These are phyloP conservation scores for Tagetes erecta DNA, from an alignment of 129 eudicot genomes.

Conservation along the genomic window DNA sequence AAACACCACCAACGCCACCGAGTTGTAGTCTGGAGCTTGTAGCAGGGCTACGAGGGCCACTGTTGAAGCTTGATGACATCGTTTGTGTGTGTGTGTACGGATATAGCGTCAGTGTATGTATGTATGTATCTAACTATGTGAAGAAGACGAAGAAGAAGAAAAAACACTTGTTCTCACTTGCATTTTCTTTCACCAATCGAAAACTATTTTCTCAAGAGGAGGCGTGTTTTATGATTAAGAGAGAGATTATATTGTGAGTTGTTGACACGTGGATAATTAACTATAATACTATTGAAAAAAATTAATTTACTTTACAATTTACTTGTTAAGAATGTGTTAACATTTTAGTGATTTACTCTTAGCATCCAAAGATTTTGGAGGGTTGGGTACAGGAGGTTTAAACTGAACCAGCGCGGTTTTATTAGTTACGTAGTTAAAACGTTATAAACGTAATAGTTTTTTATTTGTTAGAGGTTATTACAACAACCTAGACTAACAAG, in stretches of 20 bases:
- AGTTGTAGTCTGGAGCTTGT: constrained; percentile 61
- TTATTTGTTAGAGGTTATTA: no score
- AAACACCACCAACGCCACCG: constrained; percentile 48
- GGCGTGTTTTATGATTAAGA: constrained; percentile 26
- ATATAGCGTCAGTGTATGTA: constrained; percentile 26
- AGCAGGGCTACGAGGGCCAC: constrained; percentile 73
- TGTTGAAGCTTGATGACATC: constrained; percentile 65
- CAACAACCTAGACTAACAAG: no score
- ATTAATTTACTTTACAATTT: neutral
- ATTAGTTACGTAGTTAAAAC: no score
- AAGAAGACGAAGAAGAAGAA: neutral
- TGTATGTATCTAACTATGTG: constrained; percentile 17
- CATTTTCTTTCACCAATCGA: constrained; percentile 43
- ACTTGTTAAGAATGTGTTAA: no score
- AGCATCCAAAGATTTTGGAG: no score
- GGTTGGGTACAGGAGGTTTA: no score
- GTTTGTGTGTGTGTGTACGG: constrained; percentile 1
- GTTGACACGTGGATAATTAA: constrained; percentile 22
- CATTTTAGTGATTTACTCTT: no score
- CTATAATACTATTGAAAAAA: neutral
- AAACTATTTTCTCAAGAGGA: constrained; percentile 20
- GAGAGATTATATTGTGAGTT: constrained; percentile 25
- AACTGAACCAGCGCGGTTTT: no score
- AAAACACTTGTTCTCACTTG: constrained; percentile 31
- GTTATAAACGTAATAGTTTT: no score